Evolutionary conservation across 2,329 filamentous ascomycete species (phyloP).

Genomic region (Parastagonospora avenae): DNA sequence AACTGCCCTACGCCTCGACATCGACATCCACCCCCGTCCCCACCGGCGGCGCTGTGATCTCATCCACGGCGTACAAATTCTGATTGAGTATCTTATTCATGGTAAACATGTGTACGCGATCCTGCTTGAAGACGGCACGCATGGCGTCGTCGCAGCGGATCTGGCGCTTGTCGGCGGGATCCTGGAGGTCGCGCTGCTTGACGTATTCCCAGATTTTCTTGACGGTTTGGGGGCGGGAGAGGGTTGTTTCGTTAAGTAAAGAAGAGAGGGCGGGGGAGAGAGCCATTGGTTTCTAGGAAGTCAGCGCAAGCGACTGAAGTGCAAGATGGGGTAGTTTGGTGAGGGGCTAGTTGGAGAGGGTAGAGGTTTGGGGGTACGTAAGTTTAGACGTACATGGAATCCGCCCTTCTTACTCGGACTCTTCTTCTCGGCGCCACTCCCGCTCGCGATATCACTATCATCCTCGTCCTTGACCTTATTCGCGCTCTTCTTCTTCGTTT

Average conservation of each 20-base stretch:
- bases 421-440: constrained; percentile 66
- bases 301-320: no score
- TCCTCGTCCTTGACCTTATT: constrained; percentile 79
- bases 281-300: constrained; percentile 77
- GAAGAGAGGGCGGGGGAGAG: constrained; percentile 73
- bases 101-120: constrained; percentile 96
- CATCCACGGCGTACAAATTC: constrained; percentile 85
- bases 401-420: constrained; percentile 79
- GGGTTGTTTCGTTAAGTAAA: constrained; percentile 74
- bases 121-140: constrained; percentile 88
- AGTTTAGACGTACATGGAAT: constrained; percentile 70
- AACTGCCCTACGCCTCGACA: no score
- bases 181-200: constrained; percentile 84
- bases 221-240: constrained; percentile 92
- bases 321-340: no score
- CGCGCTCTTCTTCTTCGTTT: constrained; percentile 72
- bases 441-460: constrained; percentile 75
- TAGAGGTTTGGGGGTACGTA: background rate
- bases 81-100: constrained; percentile 97
- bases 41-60: constrained; percentile 43
- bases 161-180: constrained; percentile 87
- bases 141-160: constrained; percentile 92
- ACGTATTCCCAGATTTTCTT: constrained; percentile 98
- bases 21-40: no score
- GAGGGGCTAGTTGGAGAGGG: no score